A percentile compares a stretch with the other conserved stretches of the same genome.
phyloP scores from a whole-genome alignment of 306 rosid species.

The Prunus kanzakura region DNA sequence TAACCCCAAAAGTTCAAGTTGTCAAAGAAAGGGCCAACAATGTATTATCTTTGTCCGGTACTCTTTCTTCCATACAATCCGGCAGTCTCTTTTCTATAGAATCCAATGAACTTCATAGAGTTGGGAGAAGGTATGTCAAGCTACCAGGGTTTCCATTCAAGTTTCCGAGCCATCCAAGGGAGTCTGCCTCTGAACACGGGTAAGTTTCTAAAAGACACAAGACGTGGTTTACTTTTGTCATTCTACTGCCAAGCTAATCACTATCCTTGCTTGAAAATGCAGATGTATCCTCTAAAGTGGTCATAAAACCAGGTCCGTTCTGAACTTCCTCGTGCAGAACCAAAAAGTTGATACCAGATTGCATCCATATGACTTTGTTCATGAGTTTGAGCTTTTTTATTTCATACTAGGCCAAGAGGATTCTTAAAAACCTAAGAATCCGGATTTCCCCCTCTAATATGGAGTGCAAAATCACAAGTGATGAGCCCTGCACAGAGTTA shows the following conservation, averaged over 20 bases:
- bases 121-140: conserved; percentile 38
- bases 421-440: conserved; percentile 38
- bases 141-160: conserved; percentile 49
- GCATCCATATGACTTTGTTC: not conserved
- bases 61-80: not conserved
- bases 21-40: too few species aligned
- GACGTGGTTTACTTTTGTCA: not conserved
- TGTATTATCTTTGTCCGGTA: too few species aligned
- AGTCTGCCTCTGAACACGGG: conserved; percentile 48
- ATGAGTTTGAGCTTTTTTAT: not conserved
- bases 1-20: too few species aligned
- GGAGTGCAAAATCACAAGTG: conserved; percentile 51
- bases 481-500: conserved; percentile 33
- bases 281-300: conserved; percentile 48
- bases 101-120: conserved; percentile 21
- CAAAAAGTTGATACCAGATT: conserved; percentile 25
- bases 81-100: conserved; percentile 43
- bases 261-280: not conserved
- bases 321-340: conserved; percentile 35
- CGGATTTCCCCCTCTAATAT: conserved; percentile 20
- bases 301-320: conserved; percentile 41
- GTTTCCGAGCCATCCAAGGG: conserved; percentile 37
- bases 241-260: not conserved
- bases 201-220: conserved; percentile 5
- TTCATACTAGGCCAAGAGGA: conserved; percentile 37